Conservation (phyloP, 345 rosid genomes). For the Turnera subulata region DNA sequence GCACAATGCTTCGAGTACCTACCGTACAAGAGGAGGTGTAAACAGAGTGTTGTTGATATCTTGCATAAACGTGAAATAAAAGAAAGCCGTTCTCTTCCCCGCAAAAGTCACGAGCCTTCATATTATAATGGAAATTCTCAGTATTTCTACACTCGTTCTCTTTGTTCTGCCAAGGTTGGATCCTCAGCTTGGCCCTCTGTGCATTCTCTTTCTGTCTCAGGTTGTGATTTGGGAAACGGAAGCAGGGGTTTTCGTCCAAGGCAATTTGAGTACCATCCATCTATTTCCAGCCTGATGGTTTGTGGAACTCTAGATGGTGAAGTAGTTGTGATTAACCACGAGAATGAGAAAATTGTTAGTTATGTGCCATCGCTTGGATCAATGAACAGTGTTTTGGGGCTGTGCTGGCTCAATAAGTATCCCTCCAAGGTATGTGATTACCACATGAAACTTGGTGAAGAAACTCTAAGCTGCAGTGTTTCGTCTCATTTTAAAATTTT, state of each 20-base stretch:
- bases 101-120: constrained; percentile 27
- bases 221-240: constrained; percentile 38
- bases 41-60: constrained; percentile 65
- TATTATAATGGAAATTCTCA: constrained; percentile 45
- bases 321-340: constrained; percentile 86
- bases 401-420: constrained; percentile 86
- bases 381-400: constrained; percentile 80
- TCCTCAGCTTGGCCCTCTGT: constrained; percentile 75
- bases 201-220: constrained; percentile 56
- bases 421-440: constrained; percentile 66
- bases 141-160: constrained; percentile 60
- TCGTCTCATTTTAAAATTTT: neutral
- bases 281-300: constrained; percentile 69
- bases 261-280: constrained; percentile 95
- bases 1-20: constrained; percentile 65
- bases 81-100: constrained; percentile 28
- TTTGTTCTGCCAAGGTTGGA: constrained; percentile 86
- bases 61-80: constrained; percentile 72
- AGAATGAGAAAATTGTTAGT: constrained; percentile 67
- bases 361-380: constrained; percentile 69
- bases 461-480: neutral
- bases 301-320: constrained; percentile 95
- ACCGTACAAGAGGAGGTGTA: constrained; percentile 65
- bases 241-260: constrained; percentile 63
- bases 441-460: neutral